Conservation (phyloP, 176 grass and related monocot species). For the Aegilops longissima region DNA sequence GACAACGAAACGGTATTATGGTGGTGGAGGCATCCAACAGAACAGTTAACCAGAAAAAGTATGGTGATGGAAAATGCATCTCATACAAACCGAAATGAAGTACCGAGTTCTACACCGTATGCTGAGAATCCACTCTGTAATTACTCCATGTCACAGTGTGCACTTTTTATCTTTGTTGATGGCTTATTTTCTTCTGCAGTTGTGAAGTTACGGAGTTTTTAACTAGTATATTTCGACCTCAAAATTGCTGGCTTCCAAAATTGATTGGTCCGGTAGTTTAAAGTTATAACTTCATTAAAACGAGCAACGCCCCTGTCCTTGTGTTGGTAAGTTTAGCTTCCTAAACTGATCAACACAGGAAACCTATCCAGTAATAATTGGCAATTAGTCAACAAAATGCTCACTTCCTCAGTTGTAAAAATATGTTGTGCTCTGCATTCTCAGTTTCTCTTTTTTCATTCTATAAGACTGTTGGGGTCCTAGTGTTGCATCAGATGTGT, state of each 20-base stretch:
- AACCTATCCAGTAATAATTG: too few species aligned
- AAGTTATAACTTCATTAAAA: background rate
- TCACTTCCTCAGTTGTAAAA: background rate
- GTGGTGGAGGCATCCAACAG: conserved; percentile 65
- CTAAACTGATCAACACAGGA: background rate
- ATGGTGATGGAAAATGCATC: background rate
- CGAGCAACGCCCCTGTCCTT: background rate
- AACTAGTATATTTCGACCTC: background rate
- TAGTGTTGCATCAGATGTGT: background rate
- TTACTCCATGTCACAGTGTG: background rate
- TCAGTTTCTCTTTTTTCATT: background rate
- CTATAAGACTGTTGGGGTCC: background rate
- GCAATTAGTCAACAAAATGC: too few species aligned
- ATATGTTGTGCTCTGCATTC: background rate
- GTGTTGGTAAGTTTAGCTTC: background rate
- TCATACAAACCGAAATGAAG: background rate
- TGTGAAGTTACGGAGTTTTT: background rate
- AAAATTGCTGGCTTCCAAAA: background rate
- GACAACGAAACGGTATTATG: conserved; percentile 90
- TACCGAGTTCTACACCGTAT: background rate
- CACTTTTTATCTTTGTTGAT: background rate
- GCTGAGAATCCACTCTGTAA: background rate
- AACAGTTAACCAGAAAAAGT: conserved; percentile 29
- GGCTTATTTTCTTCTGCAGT: background rate
- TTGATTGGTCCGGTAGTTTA: background rate